These are phyloP conservation scores for Sporothrix brunneoviolacea DNA, from an alignment of 2,329 filamentous ascomycete species.

Conservation along the genomic window DNA sequence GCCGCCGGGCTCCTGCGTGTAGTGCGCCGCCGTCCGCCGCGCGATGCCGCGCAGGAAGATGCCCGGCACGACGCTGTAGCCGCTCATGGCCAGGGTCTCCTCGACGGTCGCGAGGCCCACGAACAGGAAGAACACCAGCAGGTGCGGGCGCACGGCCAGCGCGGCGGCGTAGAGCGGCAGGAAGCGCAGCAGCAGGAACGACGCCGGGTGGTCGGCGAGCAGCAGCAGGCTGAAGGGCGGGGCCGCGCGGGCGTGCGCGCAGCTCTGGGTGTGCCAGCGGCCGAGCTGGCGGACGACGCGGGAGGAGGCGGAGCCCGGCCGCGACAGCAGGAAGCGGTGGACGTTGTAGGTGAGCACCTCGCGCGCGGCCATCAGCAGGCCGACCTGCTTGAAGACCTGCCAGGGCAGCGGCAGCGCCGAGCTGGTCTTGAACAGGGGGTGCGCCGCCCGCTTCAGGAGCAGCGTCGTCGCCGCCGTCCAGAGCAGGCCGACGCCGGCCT, in stretches of 20 bases:
- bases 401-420: constrained; percentile 47
- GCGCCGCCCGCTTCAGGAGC: too few species aligned
- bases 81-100: constrained; percentile 60
- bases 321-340: constrained; percentile 59
- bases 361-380: constrained; percentile 36
- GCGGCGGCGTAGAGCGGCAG: constrained; percentile 61
- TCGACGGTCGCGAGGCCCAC: constrained; percentile 57
- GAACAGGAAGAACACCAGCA: constrained; percentile 65
- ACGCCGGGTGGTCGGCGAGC: constrained; percentile 61
- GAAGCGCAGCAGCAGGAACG: constrained; percentile 56
- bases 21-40: constrained; percentile 25
- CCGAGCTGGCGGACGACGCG: constrained; percentile 32
- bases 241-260: constrained; percentile 46
- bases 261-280: constrained; percentile 28
- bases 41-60: constrained; percentile 46
- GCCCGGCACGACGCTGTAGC: constrained; percentile 55
- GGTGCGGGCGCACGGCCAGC: constrained; percentile 58
- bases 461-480: too few species aligned
- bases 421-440: constrained; percentile 41
- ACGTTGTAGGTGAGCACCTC: constrained; percentile 65
- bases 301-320: constrained; percentile 14
- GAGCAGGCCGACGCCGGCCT: constrained; percentile 39
- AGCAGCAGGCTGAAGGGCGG: constrained; percentile 57
- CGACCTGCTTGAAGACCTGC: constrained; percentile 45
- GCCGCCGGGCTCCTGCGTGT: constrained; percentile 27